Percentiles rank a stretch among this genome's conserved stretches.
These are phyloP conservation scores for Pholiota conissans DNA, from an alignment of 768 basidiomycete species.

Conservation along the genomic window DNA sequence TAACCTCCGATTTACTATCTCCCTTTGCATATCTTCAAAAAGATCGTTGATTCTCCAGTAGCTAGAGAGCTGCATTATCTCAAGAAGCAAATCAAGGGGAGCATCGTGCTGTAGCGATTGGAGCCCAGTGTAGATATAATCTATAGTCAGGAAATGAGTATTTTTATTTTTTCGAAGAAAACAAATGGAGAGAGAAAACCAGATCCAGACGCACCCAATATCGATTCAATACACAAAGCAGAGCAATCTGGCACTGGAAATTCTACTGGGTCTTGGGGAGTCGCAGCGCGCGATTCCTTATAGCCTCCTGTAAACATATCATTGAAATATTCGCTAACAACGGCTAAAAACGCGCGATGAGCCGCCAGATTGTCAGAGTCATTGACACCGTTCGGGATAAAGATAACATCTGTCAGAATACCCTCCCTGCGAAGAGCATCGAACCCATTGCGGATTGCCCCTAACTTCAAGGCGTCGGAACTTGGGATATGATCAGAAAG, in stretches of 20 bases:
- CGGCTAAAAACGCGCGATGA: constrained; percentile 40
- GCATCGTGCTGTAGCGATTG: not conserved
- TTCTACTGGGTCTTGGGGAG: constrained; percentile 12
- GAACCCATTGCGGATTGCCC: constrained; percentile 28
- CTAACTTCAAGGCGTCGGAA: constrained; percentile 6
- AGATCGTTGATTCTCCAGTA: constrained; percentile 26
- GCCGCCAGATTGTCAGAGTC: constrained; percentile 25
- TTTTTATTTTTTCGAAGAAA: too few species aligned
- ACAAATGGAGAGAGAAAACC: not conserved
- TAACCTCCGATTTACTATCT: constrained; percentile 24
- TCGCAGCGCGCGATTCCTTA: constrained; percentile 19
- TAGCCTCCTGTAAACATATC: constrained; percentile 27
- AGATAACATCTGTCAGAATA: constrained; percentile 36
- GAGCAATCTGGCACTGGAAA: constrained; percentile 13
- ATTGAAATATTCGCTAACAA: constrained; percentile 31
- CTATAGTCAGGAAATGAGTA: constrained; percentile 16
- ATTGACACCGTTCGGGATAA: constrained; percentile 23
- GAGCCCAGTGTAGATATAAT: constrained; percentile 31
- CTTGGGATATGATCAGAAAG: constrained; percentile 4
- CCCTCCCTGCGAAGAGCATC: constrained; percentile 30
- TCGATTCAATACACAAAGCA: constrained; percentile 20
- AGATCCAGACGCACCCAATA: constrained; percentile 26
- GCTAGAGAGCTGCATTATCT: constrained; percentile 26
- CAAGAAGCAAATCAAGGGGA: constrained; percentile 21
- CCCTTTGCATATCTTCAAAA: constrained; percentile 25